Conservation (phyloP, 441 rosid genomes). For the Oxalis stricta region DNA sequence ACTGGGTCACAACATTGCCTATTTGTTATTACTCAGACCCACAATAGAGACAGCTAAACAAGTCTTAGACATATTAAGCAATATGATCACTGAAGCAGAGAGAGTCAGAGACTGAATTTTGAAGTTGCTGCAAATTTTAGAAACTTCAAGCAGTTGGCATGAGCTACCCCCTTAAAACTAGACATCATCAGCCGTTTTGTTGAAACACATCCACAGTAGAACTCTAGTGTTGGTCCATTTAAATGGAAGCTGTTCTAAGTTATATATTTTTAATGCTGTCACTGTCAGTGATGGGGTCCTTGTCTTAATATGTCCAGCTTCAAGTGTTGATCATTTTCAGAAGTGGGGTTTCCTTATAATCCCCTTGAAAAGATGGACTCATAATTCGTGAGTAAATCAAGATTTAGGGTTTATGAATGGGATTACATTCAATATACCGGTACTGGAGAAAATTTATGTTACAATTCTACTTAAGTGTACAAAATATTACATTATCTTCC, state of each 20-base stretch:
- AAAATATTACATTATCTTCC: conserved; percentile 16
- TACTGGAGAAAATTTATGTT: conserved; percentile 13
- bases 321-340: not conserved
- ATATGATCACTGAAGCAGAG: no score
- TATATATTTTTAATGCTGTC: conserved; percentile 2
- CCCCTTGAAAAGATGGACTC: not conserved
- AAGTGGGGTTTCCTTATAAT: no score
- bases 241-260: not conserved
- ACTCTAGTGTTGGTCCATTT: not conserved
- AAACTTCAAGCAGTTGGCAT: not conserved
- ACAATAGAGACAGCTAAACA: no score
- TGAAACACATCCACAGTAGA: not conserved
- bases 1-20: no score
- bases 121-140: no score
- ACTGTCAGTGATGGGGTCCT: conserved; percentile 1
- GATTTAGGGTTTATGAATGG: not conserved
- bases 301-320: not conserved
- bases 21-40: no score
- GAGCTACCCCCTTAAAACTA: not conserved
- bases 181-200: no score
- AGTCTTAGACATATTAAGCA: no score
- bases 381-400: not conserved
- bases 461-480: conserved; percentile 21
- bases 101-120: no score
- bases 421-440: conserved; percentile 10